Conservation (phyloP, 140 eudicot genomes). For the Oenanthe javanica region DNA sequence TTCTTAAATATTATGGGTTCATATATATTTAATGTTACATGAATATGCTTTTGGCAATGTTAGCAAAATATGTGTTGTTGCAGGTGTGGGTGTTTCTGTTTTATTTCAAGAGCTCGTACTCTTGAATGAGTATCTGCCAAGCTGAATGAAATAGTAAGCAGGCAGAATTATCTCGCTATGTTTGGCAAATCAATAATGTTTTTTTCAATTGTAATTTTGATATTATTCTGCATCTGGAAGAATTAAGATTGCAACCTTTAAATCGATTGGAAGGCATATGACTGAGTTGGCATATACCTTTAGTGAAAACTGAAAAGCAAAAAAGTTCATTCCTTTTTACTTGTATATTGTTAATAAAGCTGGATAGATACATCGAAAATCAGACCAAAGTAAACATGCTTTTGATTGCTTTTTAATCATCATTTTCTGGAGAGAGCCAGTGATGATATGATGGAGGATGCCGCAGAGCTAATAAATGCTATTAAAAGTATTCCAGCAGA, state of each 20-base stretch:
- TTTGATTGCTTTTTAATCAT: neutral
- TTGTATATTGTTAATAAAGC: neutral
- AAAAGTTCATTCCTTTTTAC: neutral
- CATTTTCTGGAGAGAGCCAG: constrained; percentile 2
- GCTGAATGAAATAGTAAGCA: neutral
- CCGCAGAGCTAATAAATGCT: constrained; percentile 5
- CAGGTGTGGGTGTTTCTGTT: neutral
- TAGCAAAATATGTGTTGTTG: neutral
- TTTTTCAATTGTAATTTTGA: neutral
- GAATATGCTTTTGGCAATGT: neutral
- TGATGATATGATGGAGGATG: constrained; percentile 11
- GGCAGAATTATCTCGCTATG: neutral
- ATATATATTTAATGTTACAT: neutral
- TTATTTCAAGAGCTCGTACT: neutral
- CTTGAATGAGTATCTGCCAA: neutral
- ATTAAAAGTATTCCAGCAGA: constrained; percentile 16
- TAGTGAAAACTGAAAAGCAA: neutral
- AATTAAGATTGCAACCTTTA: neutral
- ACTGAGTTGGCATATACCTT: neutral
- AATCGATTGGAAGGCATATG: neutral
- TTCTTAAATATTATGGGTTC: neutral
- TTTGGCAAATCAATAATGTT: neutral
- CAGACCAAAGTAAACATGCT: neutral
- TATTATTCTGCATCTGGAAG: neutral
- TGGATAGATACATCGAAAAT: neutral